Evolutionary conservation across 495 filamentous ascomycete species (phyloP), one percentile per base, ranked within the genome.

Genomic region (Corynascus novoguineensis): DNA sequence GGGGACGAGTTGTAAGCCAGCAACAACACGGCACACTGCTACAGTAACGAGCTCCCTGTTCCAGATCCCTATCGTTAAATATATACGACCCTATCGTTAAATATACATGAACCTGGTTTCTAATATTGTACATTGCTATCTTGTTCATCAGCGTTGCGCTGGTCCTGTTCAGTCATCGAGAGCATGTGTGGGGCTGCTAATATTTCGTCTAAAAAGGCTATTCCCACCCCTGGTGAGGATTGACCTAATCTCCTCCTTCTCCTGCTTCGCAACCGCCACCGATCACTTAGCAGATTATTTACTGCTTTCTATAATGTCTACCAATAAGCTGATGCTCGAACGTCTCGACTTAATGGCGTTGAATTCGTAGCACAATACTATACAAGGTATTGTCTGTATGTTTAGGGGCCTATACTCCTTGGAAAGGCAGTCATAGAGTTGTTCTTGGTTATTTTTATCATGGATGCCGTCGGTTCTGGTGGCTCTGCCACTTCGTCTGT

Each of bases 21-120:
- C 40, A 44, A 14, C 40, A 44, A 24, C 40, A 44, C 40, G 40
- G 40, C 12, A 44, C 24, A 24, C n/a, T 40, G 40, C 14, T 44
- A 44, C 17, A 44, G 40, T 44, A 44, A 44, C 21, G 40, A 44
- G 40, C 40, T 44, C 40, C 40, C 40, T 44, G 40, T 21, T 44
- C n/a, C 12, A 44, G 40, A 44, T 21, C 17, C 17, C 40, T 44
- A 32, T 32, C 31, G 11, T 32, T 32, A 32, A 32, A n/a, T n/a
- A n/a, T n/a, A n/a, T n/a, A n/a, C n/a, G n/a, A n/a, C n/a, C n/a
- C n/a, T n/a, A n/a, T n/a, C n/a, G n/a, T n/a, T n/a, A n/a, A n/a
- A n/a, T n/a, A n/a, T n/a, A n/a, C n/a, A n/a, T n/a, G n/a, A n/a
- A n/a, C n/a, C n/a, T n/a, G n/a, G n/a, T n/a, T n/a, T n/a, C n/a